A percentile compares a stretch with the other conserved stretches of the same genome.
These are phyloP conservation scores for Symbiodinium natans DNA, from an alignment of 73 alveolate genomes.

Conservation along the genomic window DNA sequence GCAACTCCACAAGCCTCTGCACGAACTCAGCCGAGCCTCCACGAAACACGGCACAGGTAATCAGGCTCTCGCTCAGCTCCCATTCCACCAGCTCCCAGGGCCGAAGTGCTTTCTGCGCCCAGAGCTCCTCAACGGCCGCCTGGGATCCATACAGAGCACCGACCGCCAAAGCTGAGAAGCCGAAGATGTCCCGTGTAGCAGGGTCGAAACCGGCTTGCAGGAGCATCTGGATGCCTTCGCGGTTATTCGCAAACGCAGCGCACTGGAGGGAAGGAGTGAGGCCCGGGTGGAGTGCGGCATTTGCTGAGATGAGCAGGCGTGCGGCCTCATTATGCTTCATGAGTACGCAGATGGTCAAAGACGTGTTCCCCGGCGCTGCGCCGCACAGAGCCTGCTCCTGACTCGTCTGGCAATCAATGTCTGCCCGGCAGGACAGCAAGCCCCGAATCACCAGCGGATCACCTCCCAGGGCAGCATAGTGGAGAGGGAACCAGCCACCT, in stretches of 20 bases:
- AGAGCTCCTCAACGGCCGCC: constrained; percentile 7
- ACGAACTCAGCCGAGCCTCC: background rate
- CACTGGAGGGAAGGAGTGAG: background rate
- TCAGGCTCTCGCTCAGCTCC: background rate
- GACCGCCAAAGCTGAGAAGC: background rate
- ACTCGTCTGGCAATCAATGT: background rate
- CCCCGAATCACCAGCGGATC: background rate
- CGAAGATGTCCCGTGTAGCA: background rate
- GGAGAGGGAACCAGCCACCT: constrained; percentile 20
- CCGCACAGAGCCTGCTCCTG: background rate
- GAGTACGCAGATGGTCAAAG: background rate
- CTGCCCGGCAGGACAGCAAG: background rate
- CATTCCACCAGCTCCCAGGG: background rate
- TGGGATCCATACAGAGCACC: background rate
- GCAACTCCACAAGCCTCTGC: background rate
- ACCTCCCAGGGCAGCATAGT: constrained; percentile 51
- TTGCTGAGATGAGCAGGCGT: background rate
- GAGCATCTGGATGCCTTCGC: background rate
- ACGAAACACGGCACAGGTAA: background rate
- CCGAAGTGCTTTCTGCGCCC: background rate
- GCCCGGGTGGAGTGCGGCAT: background rate
- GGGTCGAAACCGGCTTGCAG: background rate
- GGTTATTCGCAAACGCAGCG: background rate
- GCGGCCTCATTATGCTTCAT: background rate
- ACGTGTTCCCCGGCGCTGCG: background rate